These are phyloP conservation scores for Digitaria exilis DNA, from an alignment of 202 grass and related monocot species.

Conservation along the genomic window DNA sequence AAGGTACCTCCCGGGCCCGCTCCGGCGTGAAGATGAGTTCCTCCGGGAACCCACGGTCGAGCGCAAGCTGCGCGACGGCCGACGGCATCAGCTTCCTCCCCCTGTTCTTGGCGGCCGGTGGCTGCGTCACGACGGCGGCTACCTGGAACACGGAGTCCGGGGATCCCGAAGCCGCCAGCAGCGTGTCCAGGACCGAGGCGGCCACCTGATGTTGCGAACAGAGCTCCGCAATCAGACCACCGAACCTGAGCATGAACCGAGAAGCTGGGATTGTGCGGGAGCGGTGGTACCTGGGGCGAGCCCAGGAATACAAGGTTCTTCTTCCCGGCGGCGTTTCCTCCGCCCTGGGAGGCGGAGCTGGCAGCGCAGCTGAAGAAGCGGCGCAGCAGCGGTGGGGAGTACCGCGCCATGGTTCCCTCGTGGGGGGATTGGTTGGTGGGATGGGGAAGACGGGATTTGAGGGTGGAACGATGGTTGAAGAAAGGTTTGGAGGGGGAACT, in stretches of 20 bases:
- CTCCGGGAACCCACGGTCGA: conserved; percentile 67
- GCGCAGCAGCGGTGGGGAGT: conserved; percentile 52
- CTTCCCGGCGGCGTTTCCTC: conserved; percentile 24
- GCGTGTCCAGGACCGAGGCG: conserved; percentile 65
- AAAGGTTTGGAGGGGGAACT: not conserved
- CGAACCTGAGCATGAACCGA: not conserved
- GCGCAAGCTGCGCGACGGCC: conserved; percentile 65
- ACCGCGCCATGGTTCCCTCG: conserved; percentile 34
- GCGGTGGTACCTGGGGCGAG: conserved; percentile 62
- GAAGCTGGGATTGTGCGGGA: not conserved
- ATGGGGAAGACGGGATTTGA: not conserved
- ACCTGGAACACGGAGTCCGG: conserved; percentile 65
- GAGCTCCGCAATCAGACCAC: conserved; percentile 21
- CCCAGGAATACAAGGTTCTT: conserved; percentile 87
- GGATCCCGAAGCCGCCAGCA: conserved; percentile 60
- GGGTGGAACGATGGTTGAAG: not conserved
- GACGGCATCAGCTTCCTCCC: conserved; percentile 80
- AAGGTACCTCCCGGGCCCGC: conserved; percentile 56
- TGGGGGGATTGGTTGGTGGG: conserved; percentile 14
- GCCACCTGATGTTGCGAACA: conserved; percentile 55
- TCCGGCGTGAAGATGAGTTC: conserved; percentile 84
- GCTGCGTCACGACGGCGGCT: conserved; percentile 78
- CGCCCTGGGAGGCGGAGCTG: conserved; percentile 28
- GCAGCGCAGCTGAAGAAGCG: conserved; percentile 57
- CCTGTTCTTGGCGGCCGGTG: conserved; percentile 63